Percentiles rank a stretch among this genome's conserved stretches.
Evolutionary conservation across 2,329 filamentous ascomycete genomes (phyloP).

Genomic region (Rhexocercosporidium sp.): DNA sequence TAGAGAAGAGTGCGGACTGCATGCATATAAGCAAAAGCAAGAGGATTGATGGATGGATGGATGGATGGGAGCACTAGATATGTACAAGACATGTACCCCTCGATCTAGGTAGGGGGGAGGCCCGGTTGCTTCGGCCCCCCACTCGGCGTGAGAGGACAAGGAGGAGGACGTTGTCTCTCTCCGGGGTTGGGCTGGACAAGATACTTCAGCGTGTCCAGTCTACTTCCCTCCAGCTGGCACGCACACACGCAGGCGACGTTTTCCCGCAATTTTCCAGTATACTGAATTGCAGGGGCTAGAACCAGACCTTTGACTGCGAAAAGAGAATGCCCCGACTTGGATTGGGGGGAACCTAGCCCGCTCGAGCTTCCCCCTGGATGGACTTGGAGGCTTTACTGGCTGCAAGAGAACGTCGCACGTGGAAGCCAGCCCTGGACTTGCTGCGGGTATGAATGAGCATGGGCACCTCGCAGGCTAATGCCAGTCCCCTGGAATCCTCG

Average conservation of each 20-base stretch:
- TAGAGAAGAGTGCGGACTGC: conserved; percentile 11
- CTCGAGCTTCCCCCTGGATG: neutral
- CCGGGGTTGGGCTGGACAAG: conserved; percentile 19
- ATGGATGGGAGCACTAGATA: conserved; percentile 33
- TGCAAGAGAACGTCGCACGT: conserved; percentile 24
- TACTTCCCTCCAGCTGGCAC: no score
- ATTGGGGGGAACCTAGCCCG: neutral
- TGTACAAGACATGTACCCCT: conserved; percentile 36
- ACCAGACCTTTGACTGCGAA: neutral
- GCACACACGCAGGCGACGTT: neutral
- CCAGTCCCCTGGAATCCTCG: neutral
- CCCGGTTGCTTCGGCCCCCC: conserved; percentile 33
- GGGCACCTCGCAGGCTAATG: conserved; percentile 12
- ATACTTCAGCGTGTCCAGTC: no score
- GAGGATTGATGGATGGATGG: conserved; percentile 14
- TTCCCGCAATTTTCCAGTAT: conserved; percentile 1
- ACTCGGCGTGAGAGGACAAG: conserved; percentile 17
- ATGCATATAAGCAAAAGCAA: conserved; percentile 30
- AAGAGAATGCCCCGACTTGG: conserved; percentile 3
- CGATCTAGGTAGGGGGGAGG: conserved; percentile 33
- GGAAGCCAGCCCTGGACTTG: conserved; percentile 20
- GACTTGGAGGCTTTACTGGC: conserved; percentile 14
- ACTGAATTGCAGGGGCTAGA: neutral
- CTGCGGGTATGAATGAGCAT: neutral
- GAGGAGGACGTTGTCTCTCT: conserved; percentile 16